A percentile compares a stretch with the other conserved stretches of the same genome.
Conservation (phyloP, 179 eudicot genomes). For the Beta corolliflora region DNA sequence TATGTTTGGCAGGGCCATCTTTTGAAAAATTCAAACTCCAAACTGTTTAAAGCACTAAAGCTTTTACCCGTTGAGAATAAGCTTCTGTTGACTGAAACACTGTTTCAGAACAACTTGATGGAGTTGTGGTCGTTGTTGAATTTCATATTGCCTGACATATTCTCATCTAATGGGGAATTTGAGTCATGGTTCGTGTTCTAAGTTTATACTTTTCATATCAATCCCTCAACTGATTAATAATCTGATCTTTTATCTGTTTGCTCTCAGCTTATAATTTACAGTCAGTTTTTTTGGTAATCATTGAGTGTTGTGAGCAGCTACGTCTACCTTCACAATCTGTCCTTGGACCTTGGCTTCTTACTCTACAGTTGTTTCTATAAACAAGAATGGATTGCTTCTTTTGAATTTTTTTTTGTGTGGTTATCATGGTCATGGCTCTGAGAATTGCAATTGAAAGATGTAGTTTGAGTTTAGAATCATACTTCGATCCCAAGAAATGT, state of each 20-base stretch:
- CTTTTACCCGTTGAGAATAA: conserved; percentile 74
- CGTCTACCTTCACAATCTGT: background rate
- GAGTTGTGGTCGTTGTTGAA: conserved; percentile 98
- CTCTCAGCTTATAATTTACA: background rate
- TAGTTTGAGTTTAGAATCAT: background rate
- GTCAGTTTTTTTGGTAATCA: background rate
- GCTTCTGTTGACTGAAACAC: conserved; percentile 95
- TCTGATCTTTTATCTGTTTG: background rate
- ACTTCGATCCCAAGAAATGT: background rate
- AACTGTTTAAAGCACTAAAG: conserved; percentile 69
- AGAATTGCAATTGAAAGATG: background rate
- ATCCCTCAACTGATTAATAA: background rate
- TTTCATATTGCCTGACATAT: conserved; percentile 92
- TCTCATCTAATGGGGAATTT: conserved; percentile 86
- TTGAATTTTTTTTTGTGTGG: background rate
- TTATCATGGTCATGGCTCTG: background rate
- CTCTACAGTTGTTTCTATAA: background rate
- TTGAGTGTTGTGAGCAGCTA: background rate
- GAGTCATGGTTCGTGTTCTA: conserved; percentile 78
- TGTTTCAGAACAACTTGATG: conserved; percentile 94
- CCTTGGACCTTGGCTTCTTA: background rate
- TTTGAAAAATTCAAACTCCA: conserved; percentile 87
- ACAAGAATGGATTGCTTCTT: background rate
- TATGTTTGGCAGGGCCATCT: conserved; percentile 74
- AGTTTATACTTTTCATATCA: background rate